Conservation (phyloP, 139 green algal genomes). For the Ostreobium quekettii region DNA sequence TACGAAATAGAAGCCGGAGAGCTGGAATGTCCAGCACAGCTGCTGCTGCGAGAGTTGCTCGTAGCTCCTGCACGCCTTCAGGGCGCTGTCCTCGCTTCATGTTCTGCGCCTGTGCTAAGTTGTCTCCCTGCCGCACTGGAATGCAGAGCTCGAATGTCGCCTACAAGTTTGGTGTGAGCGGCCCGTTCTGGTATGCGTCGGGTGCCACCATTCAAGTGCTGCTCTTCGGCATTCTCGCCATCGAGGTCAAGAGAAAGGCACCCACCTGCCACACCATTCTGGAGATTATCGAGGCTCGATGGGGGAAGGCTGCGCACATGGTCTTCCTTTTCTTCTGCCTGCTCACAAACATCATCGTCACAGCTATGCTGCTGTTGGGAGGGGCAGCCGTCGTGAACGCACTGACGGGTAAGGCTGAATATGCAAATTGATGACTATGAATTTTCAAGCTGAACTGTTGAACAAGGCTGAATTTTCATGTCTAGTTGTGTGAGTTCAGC, state of each 20-base stretch:
- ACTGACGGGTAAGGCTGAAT: conserved; percentile 48
- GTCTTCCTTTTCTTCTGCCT: conserved; percentile 80
- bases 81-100: too few species aligned
- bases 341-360: conserved; percentile 85
- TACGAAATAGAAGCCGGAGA: too few species aligned
- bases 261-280: conserved; percentile 83
- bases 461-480: conserved; percentile 14
- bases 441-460: background rate
- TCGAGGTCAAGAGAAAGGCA: conserved; percentile 91
- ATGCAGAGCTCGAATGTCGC: conserved; percentile 15
- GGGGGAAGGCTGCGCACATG: conserved; percentile 62
- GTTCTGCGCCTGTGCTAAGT: too few species aligned
- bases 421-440: too few species aligned
- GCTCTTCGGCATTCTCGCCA: conserved; percentile 87
- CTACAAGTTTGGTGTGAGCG: conserved; percentile 42
- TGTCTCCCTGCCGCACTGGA: too few species aligned
- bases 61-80: too few species aligned
- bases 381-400: conserved; percentile 80
- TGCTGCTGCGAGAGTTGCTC: too few species aligned
- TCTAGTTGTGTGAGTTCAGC: background rate
- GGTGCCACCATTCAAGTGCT: conserved; percentile 89
- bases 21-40: too few species aligned
- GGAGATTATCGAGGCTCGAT: conserved; percentile 76
- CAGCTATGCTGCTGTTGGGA: conserved; percentile 84
- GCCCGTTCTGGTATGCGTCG: conserved; percentile 80